A percentile compares a stretch with the other conserved stretches of the same genome.
phyloP scores from a whole-genome alignment of 257 asterid genomes.

The Jacaranda mimosifolia region DNA sequence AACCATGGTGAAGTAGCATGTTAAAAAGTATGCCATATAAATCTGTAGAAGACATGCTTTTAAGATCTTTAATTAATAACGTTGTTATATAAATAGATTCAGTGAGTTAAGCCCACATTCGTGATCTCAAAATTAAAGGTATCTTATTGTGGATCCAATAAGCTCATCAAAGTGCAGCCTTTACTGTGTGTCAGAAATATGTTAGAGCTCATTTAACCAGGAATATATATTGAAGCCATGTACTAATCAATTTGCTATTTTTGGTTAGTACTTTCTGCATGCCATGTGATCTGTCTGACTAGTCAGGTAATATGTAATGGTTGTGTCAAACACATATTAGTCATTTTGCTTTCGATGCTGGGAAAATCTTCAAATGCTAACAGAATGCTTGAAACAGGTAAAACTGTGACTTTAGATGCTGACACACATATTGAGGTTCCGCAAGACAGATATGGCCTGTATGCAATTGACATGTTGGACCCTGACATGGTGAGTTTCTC shows the following conservation, averaged over 20 bases:
- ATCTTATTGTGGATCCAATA: constrained; percentile 3
- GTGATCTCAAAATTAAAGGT: not conserved
- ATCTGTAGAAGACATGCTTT: not conserved
- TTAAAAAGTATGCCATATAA: not conserved
- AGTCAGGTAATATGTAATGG: not conserved
- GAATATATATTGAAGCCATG: constrained; percentile 6
- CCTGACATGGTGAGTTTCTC: constrained; percentile 72
- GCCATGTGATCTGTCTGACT: constrained; percentile 11
- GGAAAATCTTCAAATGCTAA: constrained; percentile 20
- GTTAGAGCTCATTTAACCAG: constrained; percentile 12
- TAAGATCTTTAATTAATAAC: not conserved
- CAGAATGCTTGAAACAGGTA: constrained; percentile 60
- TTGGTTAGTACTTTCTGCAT: not conserved
- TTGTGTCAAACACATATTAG: not conserved
- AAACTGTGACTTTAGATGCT: constrained; percentile 60
- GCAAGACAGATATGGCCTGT: constrained; percentile 62
- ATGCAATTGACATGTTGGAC: constrained; percentile 90
- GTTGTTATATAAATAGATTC: not conserved
- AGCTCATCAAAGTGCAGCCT: not conserved
- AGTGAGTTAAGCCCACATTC: not conserved
- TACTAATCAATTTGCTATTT: not conserved
- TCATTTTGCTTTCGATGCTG: constrained; percentile 4
- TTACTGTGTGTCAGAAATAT: not conserved
- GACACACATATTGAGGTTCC: constrained; percentile 70
- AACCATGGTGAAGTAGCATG: not conserved